Base-by-base conservation (phyloP, 495 filamentous ascomycete species). In the Podospora anserina region DNA sequence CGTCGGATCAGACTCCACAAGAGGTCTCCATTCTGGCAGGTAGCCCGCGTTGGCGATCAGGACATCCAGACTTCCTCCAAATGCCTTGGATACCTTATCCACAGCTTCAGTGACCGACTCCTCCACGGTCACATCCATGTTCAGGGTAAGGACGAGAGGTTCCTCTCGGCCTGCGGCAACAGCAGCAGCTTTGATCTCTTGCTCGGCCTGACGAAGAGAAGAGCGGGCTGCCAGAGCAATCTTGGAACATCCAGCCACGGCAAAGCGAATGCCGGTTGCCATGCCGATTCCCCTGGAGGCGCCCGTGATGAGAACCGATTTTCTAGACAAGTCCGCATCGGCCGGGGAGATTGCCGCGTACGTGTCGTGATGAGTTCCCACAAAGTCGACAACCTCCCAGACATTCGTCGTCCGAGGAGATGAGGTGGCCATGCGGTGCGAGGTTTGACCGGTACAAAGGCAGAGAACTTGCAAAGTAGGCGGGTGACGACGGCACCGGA, bases 281-380 rank as follows among this genome's bases (percentile, higher is more conserved):
- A 74, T 82, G 49, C 86, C 87, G 44, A 89, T 84, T 20, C 87
- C 86, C 44, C 83, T 82, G 5, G 85, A 83, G 1, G 84, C 85
- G 18, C 87, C 87, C 2, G 85, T 85, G 69, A 89, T 78, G 32
- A 87, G 75, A 9, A 85, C 85, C 9, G 84, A 84, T 73, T 82
- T 87, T 30, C 84, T 84, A n/a, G 72, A 65, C 16, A 87, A 79
- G 71, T 81, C 72, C 11, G 75, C 27, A 54, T 75, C 78, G 32
- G 74, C 71, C n/a, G 75, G 70, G 18, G 72, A 70, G 49, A 80
- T 78, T 28, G 71, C 75, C 13, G 75, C 70, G 66, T 83, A 84
- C 0, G 78, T 81, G 64, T 83, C 79, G 19, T 71, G 67, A 68
- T 78, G 74, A 4, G 39, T 6, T 49, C 6, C 13, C 9, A 49